Evolutionary conservation across 2,329 filamentous ascomycete genomes (phyloP), one percentile per base, ranked within the genome.

Genomic region (Fusarium cicatricum): DNA sequence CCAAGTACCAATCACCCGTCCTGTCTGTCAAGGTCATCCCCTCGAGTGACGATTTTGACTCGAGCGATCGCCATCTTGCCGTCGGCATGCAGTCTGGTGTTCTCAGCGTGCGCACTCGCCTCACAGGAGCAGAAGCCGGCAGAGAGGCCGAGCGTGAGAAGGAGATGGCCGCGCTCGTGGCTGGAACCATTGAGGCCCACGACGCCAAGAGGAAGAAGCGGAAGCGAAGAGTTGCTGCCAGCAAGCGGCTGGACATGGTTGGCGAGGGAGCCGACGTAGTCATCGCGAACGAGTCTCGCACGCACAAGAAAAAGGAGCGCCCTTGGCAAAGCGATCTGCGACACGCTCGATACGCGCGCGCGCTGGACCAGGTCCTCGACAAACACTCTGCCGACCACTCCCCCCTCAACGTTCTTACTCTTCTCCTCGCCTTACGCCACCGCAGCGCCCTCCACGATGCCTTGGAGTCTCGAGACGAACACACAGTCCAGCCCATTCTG

Each of bases 61-160:
- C 85, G 44, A 90, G 93, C 68, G 95, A 99, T 77, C 92, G 92
- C 64, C 95, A 99, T 75, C 85, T 99, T 46, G 92, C 90, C 5
- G 95, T 99, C 2, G 95, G 94, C 73, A 94, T 98, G 88, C 89
- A 95, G 69, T 96, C 91, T 2, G 95, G 95, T 39, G 85, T 97
- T n/a, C 82, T 99, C 11, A 96, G 91, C 23, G 84, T 98, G 68
- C 90, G 90, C 71, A 98, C 94, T 1, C 87, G 92, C n/a, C 83
- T 96, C 11, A 92, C 90, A 0, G 92, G 92, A 5, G 82, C 90
- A 48, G 90, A 96, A 68, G 94, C 94, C 50, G 82, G 86, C 19
- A 87, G 86, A 60, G 90, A 91, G 66, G 82, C 85, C 21, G 90
- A 94, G 74, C 86, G 89, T 44, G 88, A 90, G 71, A 91, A 90